Conservation (phyloP, 2,329 filamentous ascomycete genomes). For the Dothiorella sarmentorum region DNA sequence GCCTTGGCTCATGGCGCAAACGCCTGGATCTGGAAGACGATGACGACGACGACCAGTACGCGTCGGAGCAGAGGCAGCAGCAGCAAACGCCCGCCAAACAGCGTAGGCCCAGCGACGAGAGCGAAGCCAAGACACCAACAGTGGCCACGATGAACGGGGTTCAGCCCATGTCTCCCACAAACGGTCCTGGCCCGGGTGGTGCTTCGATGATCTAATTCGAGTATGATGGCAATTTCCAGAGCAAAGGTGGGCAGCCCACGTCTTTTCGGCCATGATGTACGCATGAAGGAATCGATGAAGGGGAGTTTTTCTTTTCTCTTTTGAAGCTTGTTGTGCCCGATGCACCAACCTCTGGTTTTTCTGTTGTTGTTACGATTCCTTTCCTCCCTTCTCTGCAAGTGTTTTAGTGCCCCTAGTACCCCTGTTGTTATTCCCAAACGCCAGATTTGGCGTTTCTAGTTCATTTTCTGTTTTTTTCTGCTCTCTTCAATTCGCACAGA, state of each 20-base stretch:
- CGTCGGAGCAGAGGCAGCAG: slow-evolving; percentile 1
- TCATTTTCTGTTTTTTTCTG: background rate
- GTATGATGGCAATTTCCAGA: background rate
- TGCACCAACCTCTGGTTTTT: background rate
- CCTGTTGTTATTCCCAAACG: slow-evolving; percentile 1
- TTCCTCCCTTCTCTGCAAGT: background rate
- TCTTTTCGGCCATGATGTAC: background rate
- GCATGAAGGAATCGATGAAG: slow-evolving; percentile 11
- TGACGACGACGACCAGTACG: slow-evolving; percentile 8
- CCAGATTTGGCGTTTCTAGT: background rate
- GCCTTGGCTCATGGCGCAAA: slow-evolving; percentile 35
- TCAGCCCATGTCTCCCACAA: slow-evolving; percentile 1
- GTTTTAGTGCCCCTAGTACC: slow-evolving; percentile 15
- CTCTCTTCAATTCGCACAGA: background rate
- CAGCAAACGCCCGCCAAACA: background rate
- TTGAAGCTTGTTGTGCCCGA: background rate
- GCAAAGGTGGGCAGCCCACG: background rate
- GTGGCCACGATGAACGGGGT: slow-evolving; percentile 12
- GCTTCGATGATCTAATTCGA: slow-evolving; percentile 16
- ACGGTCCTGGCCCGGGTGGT: slow-evolving; percentile 14
- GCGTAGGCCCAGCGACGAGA: background rate
- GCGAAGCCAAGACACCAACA: slow-evolving; percentile 1
- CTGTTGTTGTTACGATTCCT: background rate
- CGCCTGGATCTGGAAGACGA: slow-evolving; percentile 32
- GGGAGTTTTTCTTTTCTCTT: background rate